Evolutionary conservation across 179 eudicot species (phyloP).

Genomic region (Pouteria campechiana): DNA sequence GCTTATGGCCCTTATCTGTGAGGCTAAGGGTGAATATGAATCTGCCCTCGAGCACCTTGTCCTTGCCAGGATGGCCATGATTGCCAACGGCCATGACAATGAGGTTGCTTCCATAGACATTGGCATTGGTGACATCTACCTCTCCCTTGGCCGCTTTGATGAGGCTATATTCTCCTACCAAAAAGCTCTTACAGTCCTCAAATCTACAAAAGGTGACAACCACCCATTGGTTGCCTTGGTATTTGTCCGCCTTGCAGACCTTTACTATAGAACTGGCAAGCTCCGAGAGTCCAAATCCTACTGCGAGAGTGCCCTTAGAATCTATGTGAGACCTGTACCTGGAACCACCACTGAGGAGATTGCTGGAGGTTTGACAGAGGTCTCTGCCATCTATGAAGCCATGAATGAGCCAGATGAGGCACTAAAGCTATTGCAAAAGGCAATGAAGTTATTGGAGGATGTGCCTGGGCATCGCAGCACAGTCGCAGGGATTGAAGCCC

Average conservation of each 20-base stretch:
- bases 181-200: conserved; percentile 91
- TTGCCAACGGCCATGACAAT: conserved; percentile 89
- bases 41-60: conserved; percentile 94
- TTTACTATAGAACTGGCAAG: conserved; percentile 90
- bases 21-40: conserved; percentile 88
- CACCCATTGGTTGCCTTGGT: conserved; percentile 97
- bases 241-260: conserved; percentile 78
- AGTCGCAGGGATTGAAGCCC: conserved; percentile 86
- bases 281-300: conserved; percentile 86
- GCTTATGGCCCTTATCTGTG: conserved; percentile 93
- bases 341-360: conserved; percentile 86
- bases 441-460: conserved; percentile 75
- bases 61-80: conserved; percentile 98
- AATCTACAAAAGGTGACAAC: conserved; percentile 93
- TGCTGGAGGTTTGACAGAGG: conserved; percentile 80
- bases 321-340: conserved; percentile 94
- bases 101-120: conserved; percentile 93
- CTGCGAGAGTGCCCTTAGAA: conserved; percentile 87
- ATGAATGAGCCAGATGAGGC: conserved; percentile 94
- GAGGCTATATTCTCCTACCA: conserved; percentile 98
- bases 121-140: conserved; percentile 86
- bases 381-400: conserved; percentile 85
- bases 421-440: conserved; percentile 66
- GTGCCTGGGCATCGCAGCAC: conserved; percentile 89
- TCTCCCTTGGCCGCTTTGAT: conserved; percentile 72